These are phyloP conservation scores for Erysimum cheiranthoides DNA, from an alignment of 345 rosid species.

Conservation along the genomic window DNA sequence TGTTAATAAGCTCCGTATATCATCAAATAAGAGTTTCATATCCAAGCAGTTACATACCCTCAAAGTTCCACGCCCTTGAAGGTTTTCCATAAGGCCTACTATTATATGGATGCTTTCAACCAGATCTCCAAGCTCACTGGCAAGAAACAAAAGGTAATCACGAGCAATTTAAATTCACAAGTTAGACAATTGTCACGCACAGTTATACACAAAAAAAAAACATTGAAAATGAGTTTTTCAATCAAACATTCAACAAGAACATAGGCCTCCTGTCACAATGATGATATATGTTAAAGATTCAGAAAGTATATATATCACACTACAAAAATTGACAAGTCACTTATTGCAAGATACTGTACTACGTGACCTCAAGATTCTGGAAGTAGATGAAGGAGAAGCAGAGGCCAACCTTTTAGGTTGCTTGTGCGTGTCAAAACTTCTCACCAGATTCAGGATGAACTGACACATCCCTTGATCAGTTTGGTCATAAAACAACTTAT, in stretches of 20 bases:
- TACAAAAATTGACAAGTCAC: conserved; percentile 16
- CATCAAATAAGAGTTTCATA: conserved; percentile 21
- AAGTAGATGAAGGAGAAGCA: conserved; percentile 22
- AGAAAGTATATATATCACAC: conserved; percentile 13
- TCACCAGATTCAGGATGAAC: conserved; percentile 79
- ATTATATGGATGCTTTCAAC: conserved; percentile 76
- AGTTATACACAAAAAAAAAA: not conserved
- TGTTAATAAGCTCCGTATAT: not conserved
- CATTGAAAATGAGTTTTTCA: conserved; percentile 8
- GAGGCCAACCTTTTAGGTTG: conserved; percentile 79
- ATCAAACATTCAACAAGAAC: conserved; percentile 4
- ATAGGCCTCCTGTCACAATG: conserved; percentile 1
- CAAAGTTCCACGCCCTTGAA: conserved; percentile 87
- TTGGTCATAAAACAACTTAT: conserved; percentile 94
- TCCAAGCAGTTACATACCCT: conserved; percentile 65
- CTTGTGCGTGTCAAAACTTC: conserved; percentile 75
- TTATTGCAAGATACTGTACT: conserved; percentile 20
- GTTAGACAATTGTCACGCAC: conserved; percentile 7
- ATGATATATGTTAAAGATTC: not conserved
- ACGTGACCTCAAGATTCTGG: conserved; percentile 23
- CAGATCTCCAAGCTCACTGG: conserved; percentile 94
- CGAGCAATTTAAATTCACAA: conserved; percentile 3
- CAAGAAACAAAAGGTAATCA: conserved; percentile 30
- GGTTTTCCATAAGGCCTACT: conserved; percentile 80
- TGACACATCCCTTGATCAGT: conserved; percentile 96